phyloP scores from a whole-genome alignment of 441 rosid genomes.

The Mallotus repandus region DNA sequence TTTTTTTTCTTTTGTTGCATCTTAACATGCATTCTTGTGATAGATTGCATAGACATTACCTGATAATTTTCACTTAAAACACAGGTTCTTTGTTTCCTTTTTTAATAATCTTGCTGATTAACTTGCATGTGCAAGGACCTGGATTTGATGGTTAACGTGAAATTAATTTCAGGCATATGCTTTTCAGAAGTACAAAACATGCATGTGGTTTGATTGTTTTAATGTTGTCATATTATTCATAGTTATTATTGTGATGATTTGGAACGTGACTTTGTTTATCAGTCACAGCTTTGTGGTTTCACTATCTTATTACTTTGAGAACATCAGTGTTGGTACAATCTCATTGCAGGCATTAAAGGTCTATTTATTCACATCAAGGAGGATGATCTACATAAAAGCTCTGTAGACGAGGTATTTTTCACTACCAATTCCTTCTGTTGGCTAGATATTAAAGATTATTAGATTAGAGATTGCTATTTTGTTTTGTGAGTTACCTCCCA shows the following conservation, averaged over 20 bases:
- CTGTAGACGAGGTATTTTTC: slow-evolving; percentile 79
- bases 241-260: not conserved
- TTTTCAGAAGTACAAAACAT: not conserved
- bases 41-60: not conserved
- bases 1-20: not conserved
- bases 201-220: slow-evolving; percentile 1
- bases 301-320: slow-evolving; percentile 13
- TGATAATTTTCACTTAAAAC: not conserved
- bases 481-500: not conserved
- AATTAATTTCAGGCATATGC: not conserved
- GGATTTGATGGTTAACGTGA: slow-evolving; percentile 4
- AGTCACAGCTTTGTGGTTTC: not conserved
- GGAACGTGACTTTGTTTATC: not conserved
- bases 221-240: slow-evolving; percentile 1
- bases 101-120: not conserved
- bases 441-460: not conserved
- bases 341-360: slow-evolving; percentile 70
- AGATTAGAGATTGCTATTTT: not conserved
- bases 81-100: not conserved
- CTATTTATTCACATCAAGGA: slow-evolving; percentile 52
- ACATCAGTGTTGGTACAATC: slow-evolving; percentile 2
- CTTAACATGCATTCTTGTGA: not conserved
- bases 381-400: slow-evolving; percentile 58
- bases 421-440: not conserved
- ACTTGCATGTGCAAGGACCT: not conserved